Percentiles rank a stretch among this genome's conserved stretches.
phyloP scores from a whole-genome alignment of 768 basidiomycete species.

The Leccinum truebloodii region DNA sequence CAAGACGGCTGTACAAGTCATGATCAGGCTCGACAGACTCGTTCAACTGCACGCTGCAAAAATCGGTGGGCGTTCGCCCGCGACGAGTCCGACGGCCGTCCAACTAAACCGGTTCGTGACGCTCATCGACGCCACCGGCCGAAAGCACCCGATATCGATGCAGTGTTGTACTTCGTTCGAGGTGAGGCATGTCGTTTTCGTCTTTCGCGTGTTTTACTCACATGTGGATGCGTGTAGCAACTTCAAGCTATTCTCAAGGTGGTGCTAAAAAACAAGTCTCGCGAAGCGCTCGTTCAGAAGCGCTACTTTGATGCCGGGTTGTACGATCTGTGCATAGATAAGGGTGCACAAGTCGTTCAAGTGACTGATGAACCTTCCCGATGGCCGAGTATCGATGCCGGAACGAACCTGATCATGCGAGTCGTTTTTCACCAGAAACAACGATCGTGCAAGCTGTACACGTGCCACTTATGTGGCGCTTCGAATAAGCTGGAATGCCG shows the following conservation, averaged over 20 bases:
- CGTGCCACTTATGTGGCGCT: slow-evolving; percentile 24
- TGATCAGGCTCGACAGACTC: slow-evolving; percentile 23
- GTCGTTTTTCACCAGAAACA: slow-evolving; percentile 24
- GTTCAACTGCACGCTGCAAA: slow-evolving; percentile 22
- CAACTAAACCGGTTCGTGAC: slow-evolving; percentile 25
- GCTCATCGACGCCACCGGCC: slow-evolving; percentile 29
- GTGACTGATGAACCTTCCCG: slow-evolving; percentile 20
- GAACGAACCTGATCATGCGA: slow-evolving; percentile 27
- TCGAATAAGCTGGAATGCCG: slow-evolving; percentile 19
- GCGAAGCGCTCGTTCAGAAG: slow-evolving; percentile 23
- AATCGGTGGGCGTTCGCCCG: slow-evolving; percentile 9
- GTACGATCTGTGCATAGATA: slow-evolving; percentile 28
- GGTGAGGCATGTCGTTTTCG: slow-evolving; percentile 5
- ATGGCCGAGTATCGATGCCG: slow-evolving; percentile 27
- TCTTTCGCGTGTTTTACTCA: slow-evolving; percentile 3
- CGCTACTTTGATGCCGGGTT: slow-evolving; percentile 25
- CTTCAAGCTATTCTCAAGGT: slow-evolving; percentile 21
- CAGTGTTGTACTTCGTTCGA: slow-evolving; percentile 29
- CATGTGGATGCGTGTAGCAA: slow-evolving; percentile 16
- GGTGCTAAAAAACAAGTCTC: slow-evolving; percentile 17
- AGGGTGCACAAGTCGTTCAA: slow-evolving; percentile 24
- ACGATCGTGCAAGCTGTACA: slow-evolving; percentile 12
- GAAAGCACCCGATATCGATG: slow-evolving; percentile 27
- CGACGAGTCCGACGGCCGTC: slow-evolving; percentile 19
- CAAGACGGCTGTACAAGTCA: slow-evolving; percentile 18